phyloP scores from a whole-genome alignment of 1,284 basidiomycete species.

The Sanghuangporus weigelae region DNA sequence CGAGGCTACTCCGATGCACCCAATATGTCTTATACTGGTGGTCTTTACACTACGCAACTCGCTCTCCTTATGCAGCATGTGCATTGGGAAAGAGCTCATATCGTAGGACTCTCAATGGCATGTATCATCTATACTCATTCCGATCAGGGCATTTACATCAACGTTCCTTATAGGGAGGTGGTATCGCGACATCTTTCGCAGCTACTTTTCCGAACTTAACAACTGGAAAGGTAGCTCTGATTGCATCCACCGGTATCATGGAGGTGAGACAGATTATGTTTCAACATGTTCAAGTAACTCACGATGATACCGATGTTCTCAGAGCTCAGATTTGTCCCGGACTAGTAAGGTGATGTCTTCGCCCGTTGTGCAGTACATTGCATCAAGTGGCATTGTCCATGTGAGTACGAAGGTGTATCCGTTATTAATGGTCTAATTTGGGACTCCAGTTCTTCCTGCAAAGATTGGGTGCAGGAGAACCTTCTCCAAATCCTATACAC shows the following conservation, averaged over 20 bases:
- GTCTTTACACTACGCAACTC: constrained; percentile 68
- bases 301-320: neutral
- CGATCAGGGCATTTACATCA: neutral
- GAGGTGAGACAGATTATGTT: constrained; percentile 37
- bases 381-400: constrained; percentile 54
- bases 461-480: constrained; percentile 11
- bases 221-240: constrained; percentile 53
- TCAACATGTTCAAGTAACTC: neutral
- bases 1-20: constrained; percentile 78
- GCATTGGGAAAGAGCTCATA: constrained; percentile 56
- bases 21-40: constrained; percentile 53
- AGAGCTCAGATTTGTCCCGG: constrained; percentile 62
- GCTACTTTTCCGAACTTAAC: constrained; percentile 66
- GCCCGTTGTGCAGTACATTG: constrained; percentile 56
- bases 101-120: constrained; percentile 73
- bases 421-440: neutral
- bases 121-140: neutral
- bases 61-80: constrained; percentile 74
- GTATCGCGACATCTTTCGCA: constrained; percentile 62
- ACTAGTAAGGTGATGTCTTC: constrained; percentile 71
- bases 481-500: constrained; percentile 9
- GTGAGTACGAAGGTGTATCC: constrained; percentile 31
- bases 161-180: constrained; percentile 54
- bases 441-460: neutral
- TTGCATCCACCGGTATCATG: constrained; percentile 64